A percentile compares a stretch with the other conserved stretches of the same genome.
phyloP scores from a whole-genome alignment of 192 early-diverging fungal genomes.

The Podila epigama region DNA sequence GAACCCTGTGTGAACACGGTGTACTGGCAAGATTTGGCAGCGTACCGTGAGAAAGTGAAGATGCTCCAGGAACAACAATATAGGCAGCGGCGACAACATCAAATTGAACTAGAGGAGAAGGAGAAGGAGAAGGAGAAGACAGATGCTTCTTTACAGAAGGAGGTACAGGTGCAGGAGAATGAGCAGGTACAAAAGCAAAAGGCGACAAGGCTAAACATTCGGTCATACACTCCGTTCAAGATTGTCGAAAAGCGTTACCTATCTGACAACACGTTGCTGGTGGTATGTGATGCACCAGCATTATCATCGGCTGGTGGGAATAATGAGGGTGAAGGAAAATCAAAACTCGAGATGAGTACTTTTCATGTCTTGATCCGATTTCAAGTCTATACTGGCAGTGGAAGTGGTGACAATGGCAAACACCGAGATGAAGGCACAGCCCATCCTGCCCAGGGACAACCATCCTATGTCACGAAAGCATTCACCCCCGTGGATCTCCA shows the following conservation, averaged over 20 bases:
- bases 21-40: slow-evolving; percentile 29
- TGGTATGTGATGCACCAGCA: slow-evolving; percentile 20
- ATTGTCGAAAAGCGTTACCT: slow-evolving; percentile 21
- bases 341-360: background rate
- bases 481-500: slow-evolving; percentile 37
- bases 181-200: too few relatives aligned
- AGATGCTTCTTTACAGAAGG: background rate
- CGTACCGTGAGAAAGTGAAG: background rate
- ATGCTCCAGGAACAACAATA: background rate
- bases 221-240: slow-evolving; percentile 29
- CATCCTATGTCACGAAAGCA: slow-evolving; percentile 19
- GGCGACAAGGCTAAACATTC: slow-evolving; percentile 10
- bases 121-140: background rate
- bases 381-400: background rate
- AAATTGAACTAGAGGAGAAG: background rate
- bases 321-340: too few relatives aligned
- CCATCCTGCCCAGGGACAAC: background rate
- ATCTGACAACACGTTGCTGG: slow-evolving; percentile 15
- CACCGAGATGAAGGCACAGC: background rate
- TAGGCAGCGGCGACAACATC: background rate
- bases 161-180: background rate
- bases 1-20: slow-evolving; percentile 40
- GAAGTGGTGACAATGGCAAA: background rate
- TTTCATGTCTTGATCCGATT: slow-evolving; percentile 47
- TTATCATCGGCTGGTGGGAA: too few relatives aligned